phyloP scores from a whole-genome alignment of 768 basidiomycete species.

The Boletus patriciae region DNA sequence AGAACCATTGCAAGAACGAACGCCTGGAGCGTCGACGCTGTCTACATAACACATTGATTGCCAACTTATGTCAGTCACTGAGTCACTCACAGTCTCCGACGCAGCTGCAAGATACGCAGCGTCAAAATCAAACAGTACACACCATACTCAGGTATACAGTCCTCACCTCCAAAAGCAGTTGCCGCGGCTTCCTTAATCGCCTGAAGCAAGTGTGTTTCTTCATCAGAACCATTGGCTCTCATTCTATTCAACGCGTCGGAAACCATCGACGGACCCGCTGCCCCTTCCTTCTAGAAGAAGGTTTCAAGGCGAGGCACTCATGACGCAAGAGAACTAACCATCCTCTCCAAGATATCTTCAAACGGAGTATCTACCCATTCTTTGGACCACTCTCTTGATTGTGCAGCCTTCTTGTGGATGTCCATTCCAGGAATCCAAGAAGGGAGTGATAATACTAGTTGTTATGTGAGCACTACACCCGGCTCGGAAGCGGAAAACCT shows the following conservation, averaged over 20 bases:
- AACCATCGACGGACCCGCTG: constrained; percentile 16
- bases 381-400: constrained; percentile 18
- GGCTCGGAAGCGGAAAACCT: neutral
- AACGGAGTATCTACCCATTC: constrained; percentile 24
- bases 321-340: constrained; percentile 4
- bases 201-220: constrained; percentile 1
- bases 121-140: neutral
- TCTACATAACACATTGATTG: constrained; percentile 13
- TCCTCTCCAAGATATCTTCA: constrained; percentile 13
- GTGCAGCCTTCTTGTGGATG: constrained; percentile 26
- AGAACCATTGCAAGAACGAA: constrained; percentile 39
- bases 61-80: neutral
- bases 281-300: constrained; percentile 9
- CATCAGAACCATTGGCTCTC: neutral
- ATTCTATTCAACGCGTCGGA: constrained; percentile 12
- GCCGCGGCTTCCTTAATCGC: constrained; percentile 21
- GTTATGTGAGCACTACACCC: constrained; percentile 11
- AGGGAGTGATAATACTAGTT: constrained; percentile 26
- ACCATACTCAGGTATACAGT: neutral
- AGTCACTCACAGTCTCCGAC: constrained; percentile 18
- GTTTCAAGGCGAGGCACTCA: neutral
- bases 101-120: constrained; percentile 4
- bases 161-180: constrained; percentile 22
- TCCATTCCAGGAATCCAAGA: constrained; percentile 32
- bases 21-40: constrained; percentile 25